Base-by-base conservation (phyloP, 257 asterid genomes). In the Solanum peruvianum region DNA sequence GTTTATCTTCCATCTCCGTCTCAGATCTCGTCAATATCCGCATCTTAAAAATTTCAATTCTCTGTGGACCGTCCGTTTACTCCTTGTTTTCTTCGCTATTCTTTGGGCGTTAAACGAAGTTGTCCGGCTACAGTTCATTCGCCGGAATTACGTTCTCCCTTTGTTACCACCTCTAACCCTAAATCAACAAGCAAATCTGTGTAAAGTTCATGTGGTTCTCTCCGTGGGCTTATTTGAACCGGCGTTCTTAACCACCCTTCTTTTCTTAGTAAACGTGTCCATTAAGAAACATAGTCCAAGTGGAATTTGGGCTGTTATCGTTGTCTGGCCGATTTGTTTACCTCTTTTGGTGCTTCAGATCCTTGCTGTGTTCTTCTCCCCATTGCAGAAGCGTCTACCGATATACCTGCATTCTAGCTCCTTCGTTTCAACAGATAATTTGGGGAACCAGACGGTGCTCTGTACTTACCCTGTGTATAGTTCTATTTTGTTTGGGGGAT, bases 401-500 rank as follows among this genome's bases (percentile, higher is more conserved):
- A 84, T 76, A 33, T 88, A 93, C 87, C 82, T 94, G 92, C 94
- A 93, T 67, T 88, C 88, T 1, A 95, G 94, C 87, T 93, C 91
- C 5, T 25, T 89, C 13, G 20, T 89, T 1, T 86, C 86, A 3
- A 88, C 72, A 0, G 96, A 94, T 76, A 9, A 16, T 2, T 83
- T 21, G 0, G 96, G 94, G 2, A 76, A 88, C 25, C 82, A 70
- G 33, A 85, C 86, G 29, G 89, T 90, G 9, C 89, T 95, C 7
- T 95, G 98, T 90, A 90, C 92, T 0, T 94, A 92, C 89, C 98
- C 98, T 0, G 88, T 94, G 58, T 88, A 93, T 85, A 94, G 95
- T 87, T 85, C 93, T 66, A 86, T 92, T 0, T 64, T 92, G 1
- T 94, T 95, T 33, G 91, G 91, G 9, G 94, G 82, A 20, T 95